Evolutionary conservation across 2,329 filamentous ascomycete species (phyloP).

Genomic region (Sporothrix pseudoabietina): DNA sequence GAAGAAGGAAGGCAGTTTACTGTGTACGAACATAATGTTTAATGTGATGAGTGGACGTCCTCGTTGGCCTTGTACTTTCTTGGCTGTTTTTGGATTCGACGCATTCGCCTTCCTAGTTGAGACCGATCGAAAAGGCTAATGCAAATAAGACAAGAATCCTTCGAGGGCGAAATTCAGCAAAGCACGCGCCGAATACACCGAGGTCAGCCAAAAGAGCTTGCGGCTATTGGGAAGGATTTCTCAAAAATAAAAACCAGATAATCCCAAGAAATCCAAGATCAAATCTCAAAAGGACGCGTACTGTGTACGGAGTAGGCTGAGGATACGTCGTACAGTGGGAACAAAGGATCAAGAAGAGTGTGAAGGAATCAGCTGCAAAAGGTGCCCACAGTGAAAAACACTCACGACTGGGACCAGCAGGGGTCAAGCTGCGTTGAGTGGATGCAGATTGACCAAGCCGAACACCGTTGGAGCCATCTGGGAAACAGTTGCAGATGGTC

Average conservation of each 20-base stretch:
- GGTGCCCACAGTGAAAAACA: background rate
- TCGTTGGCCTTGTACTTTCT: background rate
- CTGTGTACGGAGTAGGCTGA: background rate
- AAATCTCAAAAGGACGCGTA: background rate
- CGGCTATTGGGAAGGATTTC: background rate
- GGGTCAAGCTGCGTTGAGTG: background rate
- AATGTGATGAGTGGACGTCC: background rate
- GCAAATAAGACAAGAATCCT: slow-evolving; percentile 2
- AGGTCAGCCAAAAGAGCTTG: background rate
- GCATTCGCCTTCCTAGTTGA: background rate
- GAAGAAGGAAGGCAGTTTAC: background rate
- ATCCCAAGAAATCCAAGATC: background rate
- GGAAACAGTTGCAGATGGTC: background rate
- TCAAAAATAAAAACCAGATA: background rate
- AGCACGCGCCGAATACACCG: background rate
- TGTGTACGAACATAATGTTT: background rate
- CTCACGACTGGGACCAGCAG: background rate
- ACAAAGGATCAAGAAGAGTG: background rate
- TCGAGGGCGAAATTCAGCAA: background rate
- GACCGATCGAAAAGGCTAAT: background rate
- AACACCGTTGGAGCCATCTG: background rate
- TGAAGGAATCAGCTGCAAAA: background rate
- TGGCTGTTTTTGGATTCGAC: background rate
- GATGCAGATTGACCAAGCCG: background rate
- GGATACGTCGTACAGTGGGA: background rate